Conservation (phyloP, 1,284 basidiomycete genomes). For the Inonotus hispidus region DNA sequence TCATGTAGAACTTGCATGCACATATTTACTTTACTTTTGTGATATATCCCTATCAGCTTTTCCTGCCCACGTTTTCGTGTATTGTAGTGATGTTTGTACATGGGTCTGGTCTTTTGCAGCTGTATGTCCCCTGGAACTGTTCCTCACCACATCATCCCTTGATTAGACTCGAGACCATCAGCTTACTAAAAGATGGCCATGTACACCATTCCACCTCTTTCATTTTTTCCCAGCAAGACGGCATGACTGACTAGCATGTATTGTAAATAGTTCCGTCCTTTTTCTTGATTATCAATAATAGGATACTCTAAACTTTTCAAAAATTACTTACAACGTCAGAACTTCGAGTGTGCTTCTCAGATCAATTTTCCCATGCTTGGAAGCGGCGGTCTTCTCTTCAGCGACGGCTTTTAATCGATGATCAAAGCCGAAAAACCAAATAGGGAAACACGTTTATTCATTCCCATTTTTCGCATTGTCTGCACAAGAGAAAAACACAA, state of each 20-base stretch:
- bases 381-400: neutral
- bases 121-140: slow-evolving; percentile 5
- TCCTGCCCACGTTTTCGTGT: slow-evolving; percentile 4
- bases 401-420: neutral
- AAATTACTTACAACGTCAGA: neutral
- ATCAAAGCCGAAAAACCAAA: neutral
- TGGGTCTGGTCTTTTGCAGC: slow-evolving; percentile 2
- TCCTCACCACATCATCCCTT: neutral
- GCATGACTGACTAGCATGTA: slow-evolving; percentile 1
- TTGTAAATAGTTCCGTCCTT: slow-evolving; percentile 6
- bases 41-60: slow-evolving; percentile 3
- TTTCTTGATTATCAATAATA: neutral
- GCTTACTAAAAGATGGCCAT: slow-evolving; percentile 2
- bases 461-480: neutral
- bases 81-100: slow-evolving; percentile 11
- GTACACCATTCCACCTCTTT: neutral
- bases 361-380: neutral
- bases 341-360: too few relatives aligned
- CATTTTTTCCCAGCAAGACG: neutral
- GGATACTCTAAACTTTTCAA: neutral
- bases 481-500: neutral
- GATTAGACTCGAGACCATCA: slow-evolving; percentile 4
- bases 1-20: slow-evolving; percentile 8
- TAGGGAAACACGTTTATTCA: neutral
- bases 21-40: slow-evolving; percentile 10